These are phyloP conservation scores for Kwoniella bestiolae DNA, from an alignment of 768 basidiomycete genomes.

Conservation along the genomic window DNA sequence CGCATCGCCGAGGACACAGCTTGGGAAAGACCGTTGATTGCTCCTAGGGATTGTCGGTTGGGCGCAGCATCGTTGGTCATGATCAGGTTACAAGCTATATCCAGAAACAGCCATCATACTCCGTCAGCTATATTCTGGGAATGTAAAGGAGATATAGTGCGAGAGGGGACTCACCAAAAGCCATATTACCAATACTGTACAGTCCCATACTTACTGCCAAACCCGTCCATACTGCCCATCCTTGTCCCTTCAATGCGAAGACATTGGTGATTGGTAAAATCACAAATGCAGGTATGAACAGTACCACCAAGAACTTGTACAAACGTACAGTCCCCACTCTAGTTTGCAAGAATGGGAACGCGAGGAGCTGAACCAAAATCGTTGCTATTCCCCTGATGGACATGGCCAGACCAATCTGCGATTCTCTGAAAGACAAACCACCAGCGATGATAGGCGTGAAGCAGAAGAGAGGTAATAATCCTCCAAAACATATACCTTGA, in stretches of 20 bases:
- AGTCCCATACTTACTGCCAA: conserved; percentile 24
- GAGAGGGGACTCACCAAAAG: conserved; percentile 41
- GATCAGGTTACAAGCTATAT: conserved; percentile 44
- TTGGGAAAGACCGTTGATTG: conserved; percentile 49
- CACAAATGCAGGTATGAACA: conserved; percentile 42
- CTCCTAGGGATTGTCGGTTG: conserved; percentile 31
- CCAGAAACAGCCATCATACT: no score
- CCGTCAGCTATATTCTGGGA: no score
- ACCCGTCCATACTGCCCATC: conserved; percentile 34
- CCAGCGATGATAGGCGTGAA: conserved; percentile 43
- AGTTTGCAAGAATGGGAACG: conserved; percentile 39
- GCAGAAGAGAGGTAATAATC: conserved; percentile 46
- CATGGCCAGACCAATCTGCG: conserved; percentile 40
- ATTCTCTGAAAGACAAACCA: conserved; percentile 39
- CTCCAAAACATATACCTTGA: conserved; percentile 30
- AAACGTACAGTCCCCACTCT: conserved; percentile 35
- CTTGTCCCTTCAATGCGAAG: conserved; percentile 28
- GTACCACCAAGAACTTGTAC: conserved; percentile 31
- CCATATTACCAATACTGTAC: conserved; percentile 37
- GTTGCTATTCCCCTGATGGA: conserved; percentile 36
- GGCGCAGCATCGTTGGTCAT: conserved; percentile 48
- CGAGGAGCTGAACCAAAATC: conserved; percentile 40
- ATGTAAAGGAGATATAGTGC: no score
- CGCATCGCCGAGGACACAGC: conserved; percentile 40
- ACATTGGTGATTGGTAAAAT: conserved; percentile 39